Evolutionary conservation across 768 basidiomycete species (phyloP), one percentile per base, ranked within the genome.

Genomic region (Multifurca ochricompacta): DNA sequence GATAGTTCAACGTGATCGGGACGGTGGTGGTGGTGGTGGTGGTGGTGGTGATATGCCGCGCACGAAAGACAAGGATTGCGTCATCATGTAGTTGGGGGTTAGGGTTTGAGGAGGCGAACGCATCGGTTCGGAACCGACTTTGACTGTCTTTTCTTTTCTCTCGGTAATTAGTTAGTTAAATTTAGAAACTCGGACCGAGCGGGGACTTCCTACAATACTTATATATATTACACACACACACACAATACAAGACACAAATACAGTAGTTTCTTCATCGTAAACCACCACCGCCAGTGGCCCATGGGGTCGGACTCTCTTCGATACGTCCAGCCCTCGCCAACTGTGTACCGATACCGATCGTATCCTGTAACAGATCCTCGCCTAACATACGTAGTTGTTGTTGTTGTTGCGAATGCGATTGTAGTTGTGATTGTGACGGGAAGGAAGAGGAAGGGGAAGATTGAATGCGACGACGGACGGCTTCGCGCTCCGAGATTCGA

Each of bases 21-120:
- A 61, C 41, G 76, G 74, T 19, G 70, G 73, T 9, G 77, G 72
- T 48, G 62, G 61, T 67, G 76, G 74, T 19, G 70, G 73, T 9
- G 77, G 72, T 48, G 62, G 61, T 67, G 14, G 65, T 58, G 23
- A 65, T 64, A 5, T 59, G 47, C 81, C 83, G 66, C 74, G 72
- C 23, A 73, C 71, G 51, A 84, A 84, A 69, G 82, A 82, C 66
- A 89, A 88, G 70, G 90, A 91, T 46, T 94, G 91, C 65, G 71
- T 89, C 44, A 83, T 94, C 66, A 92, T 92, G 91, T 94, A 76
- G n/a, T n/a, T n/a, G n/a, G n/a, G n/a, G n/a, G n/a, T n/a, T n/a
- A n/a, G n/a, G n/a, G n/a, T n/a, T n/a, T n/a, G n/a, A n/a, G n/a
- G n/a, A n/a, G 31, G 31, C 6, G 37, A 16, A 16, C 44, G 21